phyloP scores from a whole-genome alignment of 23 red algal genomes.

The Pyropia yezoensis region DNA sequence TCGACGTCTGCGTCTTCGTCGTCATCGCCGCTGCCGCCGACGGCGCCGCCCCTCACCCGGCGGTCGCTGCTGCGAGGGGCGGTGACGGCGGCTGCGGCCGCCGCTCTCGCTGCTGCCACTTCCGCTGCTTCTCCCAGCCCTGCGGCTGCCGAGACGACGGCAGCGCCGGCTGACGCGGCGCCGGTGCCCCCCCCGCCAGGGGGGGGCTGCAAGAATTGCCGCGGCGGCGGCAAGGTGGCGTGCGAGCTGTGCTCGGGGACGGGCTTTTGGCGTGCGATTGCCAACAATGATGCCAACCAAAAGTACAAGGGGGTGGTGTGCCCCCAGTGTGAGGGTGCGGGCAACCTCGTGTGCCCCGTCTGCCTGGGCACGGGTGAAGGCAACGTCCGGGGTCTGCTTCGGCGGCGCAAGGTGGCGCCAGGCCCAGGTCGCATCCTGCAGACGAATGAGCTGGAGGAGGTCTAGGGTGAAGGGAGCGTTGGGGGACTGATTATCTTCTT shows the following conservation, averaged over 20 bases:
- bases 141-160: too few species aligned
- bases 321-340: slow-evolving; percentile 72
- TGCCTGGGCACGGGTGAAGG: slow-evolving; percentile 84
- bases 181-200: neutral
- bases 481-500: too few species aligned
- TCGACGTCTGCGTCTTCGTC: too few species aligned
- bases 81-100: too few species aligned
- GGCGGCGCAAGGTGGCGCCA: slow-evolving; percentile 49
- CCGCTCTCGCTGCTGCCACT: too few species aligned
- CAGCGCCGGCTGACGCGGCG: neutral
- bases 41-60: too few species aligned
- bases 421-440: slow-evolving; percentile 54
- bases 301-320: slow-evolving; percentile 83
- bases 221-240: slow-evolving; percentile 47
- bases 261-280: slow-evolving; percentile 86
- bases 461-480: too few species aligned
- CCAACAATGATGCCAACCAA: slow-evolving; percentile 41
- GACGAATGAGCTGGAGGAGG: slow-evolving; percentile 17
- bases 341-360: slow-evolving; percentile 71
- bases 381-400: slow-evolving; percentile 59
- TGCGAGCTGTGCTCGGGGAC: slow-evolving; percentile 91
- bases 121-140: too few species aligned
- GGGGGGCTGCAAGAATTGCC: slow-evolving; percentile 46
- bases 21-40: too few species aligned
- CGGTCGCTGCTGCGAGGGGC: too few species aligned